These are phyloP conservation scores for Colletotrichum incanum DNA, from an alignment of 2,329 filamentous ascomycete species.

Conservation along the genomic window DNA sequence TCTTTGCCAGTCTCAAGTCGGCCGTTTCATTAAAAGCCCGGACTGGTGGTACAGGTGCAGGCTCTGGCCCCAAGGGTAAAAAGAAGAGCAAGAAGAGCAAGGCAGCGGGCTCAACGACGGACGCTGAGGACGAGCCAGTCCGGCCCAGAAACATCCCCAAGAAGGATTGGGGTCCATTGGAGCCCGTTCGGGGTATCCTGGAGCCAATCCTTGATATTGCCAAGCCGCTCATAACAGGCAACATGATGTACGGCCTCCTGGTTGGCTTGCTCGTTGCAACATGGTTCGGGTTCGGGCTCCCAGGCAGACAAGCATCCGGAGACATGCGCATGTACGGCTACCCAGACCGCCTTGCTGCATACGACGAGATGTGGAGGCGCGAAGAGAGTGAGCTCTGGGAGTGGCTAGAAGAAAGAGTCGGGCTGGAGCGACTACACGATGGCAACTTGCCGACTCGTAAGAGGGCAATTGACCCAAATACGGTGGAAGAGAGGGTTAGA, in stretches of 20 bases:
- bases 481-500: conserved; percentile 72
- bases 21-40: conserved; percentile 79
- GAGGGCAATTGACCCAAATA: conserved; percentile 66
- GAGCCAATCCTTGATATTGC: conserved; percentile 80
- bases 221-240: conserved; percentile 80
- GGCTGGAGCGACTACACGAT: conserved; percentile 73
- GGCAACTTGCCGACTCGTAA: conserved; percentile 60
- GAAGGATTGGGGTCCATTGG: conserved; percentile 83
- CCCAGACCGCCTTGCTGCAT: conserved; percentile 83
- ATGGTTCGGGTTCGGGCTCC: conserved; percentile 78
- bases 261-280: conserved; percentile 80
- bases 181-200: conserved; percentile 80
- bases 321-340: conserved; percentile 59
- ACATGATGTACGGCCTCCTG: conserved; percentile 83
- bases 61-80: conserved; percentile 68
- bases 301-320: conserved; percentile 47
- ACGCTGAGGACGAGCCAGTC: conserved; percentile 57
- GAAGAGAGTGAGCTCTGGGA: conserved; percentile 94
- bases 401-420: conserved; percentile 91
- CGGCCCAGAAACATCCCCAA: conserved; percentile 60
- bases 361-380: conserved; percentile 92
- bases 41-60: conserved; percentile 61
- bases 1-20: conserved; percentile 81
- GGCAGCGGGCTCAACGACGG: conserved; percentile 61
- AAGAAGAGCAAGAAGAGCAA: conserved; percentile 73